phyloP scores from a whole-genome alignment of 805 yeast genomes.

The Teunomyces gatunensis region DNA sequence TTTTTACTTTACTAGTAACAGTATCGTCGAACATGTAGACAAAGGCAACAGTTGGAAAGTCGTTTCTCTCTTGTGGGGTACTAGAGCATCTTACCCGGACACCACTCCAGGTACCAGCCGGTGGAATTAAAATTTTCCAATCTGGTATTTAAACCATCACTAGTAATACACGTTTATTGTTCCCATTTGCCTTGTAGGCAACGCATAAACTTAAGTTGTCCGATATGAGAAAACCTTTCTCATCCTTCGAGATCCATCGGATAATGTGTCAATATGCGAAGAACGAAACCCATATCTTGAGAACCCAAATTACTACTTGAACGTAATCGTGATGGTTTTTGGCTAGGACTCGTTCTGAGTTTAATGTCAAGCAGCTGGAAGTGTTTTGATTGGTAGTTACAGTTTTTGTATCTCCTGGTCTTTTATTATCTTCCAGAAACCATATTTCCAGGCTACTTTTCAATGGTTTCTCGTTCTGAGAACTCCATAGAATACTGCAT shows the following conservation, averaged over 20 bases:
- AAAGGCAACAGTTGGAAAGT: no score
- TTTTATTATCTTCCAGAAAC: not conserved
- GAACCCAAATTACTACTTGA: not conserved
- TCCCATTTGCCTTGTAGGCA: slow-evolving; percentile 5
- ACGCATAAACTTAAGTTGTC: slow-evolving; percentile 48
- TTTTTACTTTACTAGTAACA: no score
- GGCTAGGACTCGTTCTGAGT: slow-evolving; percentile 1
- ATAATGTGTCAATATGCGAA: slow-evolving; percentile 50
- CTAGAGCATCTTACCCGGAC: not conserved
- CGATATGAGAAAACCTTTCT: slow-evolving; percentile 26
- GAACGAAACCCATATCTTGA: slow-evolving; percentile 10
- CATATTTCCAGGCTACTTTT: not conserved
- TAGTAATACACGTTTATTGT: slow-evolving; percentile 1
- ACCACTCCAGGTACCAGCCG: not conserved
- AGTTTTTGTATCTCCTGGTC: not conserved
- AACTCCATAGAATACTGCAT: not conserved
- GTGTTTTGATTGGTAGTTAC: not conserved
- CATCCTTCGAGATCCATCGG: slow-evolving; percentile 38
- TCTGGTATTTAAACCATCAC: not conserved
- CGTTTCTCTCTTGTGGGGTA: not conserved
- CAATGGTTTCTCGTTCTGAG: not conserved
- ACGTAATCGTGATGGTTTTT: not conserved
- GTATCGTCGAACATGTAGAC: no score
- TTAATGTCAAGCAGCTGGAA: not conserved
- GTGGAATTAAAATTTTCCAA: not conserved